Percentiles rank a stretch among this genome's conserved stretches.
phyloP scores from a whole-genome alignment of 1,284 basidiomycete genomes.

The Apiotrichum akiyoshidainum region DNA sequence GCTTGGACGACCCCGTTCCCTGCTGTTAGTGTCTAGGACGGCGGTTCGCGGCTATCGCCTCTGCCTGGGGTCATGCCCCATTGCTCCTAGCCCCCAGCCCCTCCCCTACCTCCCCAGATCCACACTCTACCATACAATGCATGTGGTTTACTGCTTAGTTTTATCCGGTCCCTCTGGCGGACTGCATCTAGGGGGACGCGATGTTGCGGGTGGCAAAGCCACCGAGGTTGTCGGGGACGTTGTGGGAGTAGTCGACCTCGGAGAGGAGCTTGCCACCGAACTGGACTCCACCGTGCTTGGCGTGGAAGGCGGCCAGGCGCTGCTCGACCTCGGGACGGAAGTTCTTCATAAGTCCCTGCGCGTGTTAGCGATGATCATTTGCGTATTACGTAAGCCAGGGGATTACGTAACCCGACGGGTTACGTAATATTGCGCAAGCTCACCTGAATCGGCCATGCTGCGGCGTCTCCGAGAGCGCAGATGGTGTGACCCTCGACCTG shows the following conservation, averaged over 20 bases:
- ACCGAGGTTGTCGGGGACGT: constrained; percentile 78
- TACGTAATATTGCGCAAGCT: too few relatives aligned
- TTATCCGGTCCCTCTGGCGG: too few relatives aligned
- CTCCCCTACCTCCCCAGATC: neutral
- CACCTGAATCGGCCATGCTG: constrained; percentile 73
- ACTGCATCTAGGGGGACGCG: constrained; percentile 15
- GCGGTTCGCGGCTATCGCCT: too few relatives aligned
- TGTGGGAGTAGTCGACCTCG: constrained; percentile 68
- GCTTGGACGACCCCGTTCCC: too few relatives aligned
- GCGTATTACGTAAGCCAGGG: too few relatives aligned
- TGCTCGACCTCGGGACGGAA: constrained; percentile 92
- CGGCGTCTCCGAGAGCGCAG: constrained; percentile 90
- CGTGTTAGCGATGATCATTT: too few relatives aligned
- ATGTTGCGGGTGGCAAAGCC: constrained; percentile 31
- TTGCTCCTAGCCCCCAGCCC: too few relatives aligned
- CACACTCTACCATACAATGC: constrained; percentile 13
- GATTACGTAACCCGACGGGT: too few relatives aligned
- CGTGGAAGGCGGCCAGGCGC: constrained; percentile 76
- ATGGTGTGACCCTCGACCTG: constrained; percentile 95
- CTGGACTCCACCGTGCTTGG: constrained; percentile 74
- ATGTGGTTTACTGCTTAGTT: constrained; percentile 3
- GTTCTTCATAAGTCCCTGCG: constrained; percentile 78
- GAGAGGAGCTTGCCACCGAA: constrained; percentile 80
- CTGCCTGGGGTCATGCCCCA: too few relatives aligned
- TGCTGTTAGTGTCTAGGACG: too few relatives aligned